These are phyloP conservation scores for Priceomyces carsonii DNA, from an alignment of 805 yeast genomes.

Conservation along the genomic window DNA sequence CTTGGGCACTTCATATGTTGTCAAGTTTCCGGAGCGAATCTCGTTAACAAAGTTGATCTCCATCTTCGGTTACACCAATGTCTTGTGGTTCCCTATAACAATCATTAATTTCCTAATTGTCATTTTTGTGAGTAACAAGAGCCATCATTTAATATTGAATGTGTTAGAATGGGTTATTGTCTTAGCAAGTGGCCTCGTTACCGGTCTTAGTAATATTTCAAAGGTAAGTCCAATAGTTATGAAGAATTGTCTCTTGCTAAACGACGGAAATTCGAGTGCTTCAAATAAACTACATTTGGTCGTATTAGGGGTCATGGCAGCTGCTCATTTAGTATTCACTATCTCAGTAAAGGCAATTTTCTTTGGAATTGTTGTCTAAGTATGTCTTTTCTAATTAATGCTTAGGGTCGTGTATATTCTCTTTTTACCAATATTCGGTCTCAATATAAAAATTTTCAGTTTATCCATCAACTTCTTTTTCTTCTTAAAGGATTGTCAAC, in stretches of 20 bases:
- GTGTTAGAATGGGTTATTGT: slow-evolving; percentile 66
- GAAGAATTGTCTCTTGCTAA: slow-evolving; percentile 33
- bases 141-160: slow-evolving; percentile 40
- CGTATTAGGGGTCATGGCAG: slow-evolving; percentile 41
- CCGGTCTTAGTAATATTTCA: slow-evolving; percentile 55
- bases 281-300: slow-evolving; percentile 29
- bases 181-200: slow-evolving; percentile 56
- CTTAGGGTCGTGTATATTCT: slow-evolving; percentile 9
- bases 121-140: slow-evolving; percentile 39
- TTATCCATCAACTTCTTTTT: slow-evolving; percentile 1
- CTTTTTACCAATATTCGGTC: too few species aligned
- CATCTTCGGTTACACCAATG: slow-evolving; percentile 81
- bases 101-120: slow-evolving; percentile 59
- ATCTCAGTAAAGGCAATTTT: slow-evolving; percentile 66
- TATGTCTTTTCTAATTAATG: background rate
- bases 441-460: too few species aligned
- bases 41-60: slow-evolving; percentile 64
- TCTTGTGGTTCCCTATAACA: slow-evolving; percentile 85
- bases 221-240: slow-evolving; percentile 44
- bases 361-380: slow-evolving; percentile 43
- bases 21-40: slow-evolving; percentile 51
- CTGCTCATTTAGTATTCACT: slow-evolving; percentile 59
- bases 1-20: slow-evolving; percentile 49
- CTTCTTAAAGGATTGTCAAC: background rate
- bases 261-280: slow-evolving; percentile 27